Evolutionary conservation across 345 rosid species (phyloP).

Genomic region (Eucalyptus grandis): DNA sequence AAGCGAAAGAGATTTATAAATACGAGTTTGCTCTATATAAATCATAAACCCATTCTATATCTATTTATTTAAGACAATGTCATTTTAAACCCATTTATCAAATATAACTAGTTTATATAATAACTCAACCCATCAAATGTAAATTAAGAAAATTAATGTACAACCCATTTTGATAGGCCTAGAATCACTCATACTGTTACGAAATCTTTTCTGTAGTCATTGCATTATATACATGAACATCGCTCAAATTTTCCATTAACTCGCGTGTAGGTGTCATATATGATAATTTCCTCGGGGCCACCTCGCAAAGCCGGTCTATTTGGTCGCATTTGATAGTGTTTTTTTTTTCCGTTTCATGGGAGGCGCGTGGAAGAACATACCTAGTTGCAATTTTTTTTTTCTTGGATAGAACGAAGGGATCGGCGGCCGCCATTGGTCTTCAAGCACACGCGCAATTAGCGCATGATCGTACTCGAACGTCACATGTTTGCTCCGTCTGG

Average conservation of each 20-base stretch:
- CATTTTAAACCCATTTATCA: too few relatives aligned
- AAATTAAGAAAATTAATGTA: too few relatives aligned
- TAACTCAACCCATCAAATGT: neutral
- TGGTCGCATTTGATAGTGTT: neutral
- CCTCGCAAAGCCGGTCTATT: neutral
- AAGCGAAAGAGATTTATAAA: neutral
- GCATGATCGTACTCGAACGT: neutral
- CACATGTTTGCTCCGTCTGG: neutral
- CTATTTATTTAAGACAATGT: neutral
- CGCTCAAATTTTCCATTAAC: neutral
- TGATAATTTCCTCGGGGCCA: neutral
- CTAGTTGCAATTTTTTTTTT: neutral
- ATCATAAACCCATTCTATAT: too few relatives aligned
- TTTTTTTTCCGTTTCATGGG: neutral
- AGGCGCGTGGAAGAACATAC: neutral
- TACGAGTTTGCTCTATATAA: too few relatives aligned
- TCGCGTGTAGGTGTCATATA: neutral
- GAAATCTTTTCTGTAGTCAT: neutral
- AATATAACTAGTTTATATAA: too few relatives aligned
- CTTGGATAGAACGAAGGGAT: neutral
- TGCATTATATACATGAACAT: neutral
- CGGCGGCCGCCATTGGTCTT: neutral
- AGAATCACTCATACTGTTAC: neutral
- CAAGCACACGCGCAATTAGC: neutral
- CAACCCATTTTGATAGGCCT: neutral